phyloP scores from a whole-genome alignment of 306 rosid species.

The Acacia acuminata region DNA sequence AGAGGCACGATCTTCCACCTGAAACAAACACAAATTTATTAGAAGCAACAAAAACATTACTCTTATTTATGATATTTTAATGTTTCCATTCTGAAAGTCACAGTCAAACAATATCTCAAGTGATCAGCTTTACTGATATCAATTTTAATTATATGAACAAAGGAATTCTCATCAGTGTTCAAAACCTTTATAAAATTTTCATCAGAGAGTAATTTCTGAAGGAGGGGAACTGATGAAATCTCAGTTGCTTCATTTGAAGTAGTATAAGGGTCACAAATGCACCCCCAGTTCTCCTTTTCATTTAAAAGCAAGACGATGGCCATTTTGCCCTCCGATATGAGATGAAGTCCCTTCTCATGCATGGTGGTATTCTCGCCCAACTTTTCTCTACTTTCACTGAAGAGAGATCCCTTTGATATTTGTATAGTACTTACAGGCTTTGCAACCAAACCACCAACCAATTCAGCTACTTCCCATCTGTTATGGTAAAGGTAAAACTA shows the following conservation, averaged over 20 bases:
- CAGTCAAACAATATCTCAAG: conserved; percentile 23
- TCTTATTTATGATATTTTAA: conserved; percentile 4
- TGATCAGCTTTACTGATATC: conserved; percentile 29
- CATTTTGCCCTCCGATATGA: conserved; percentile 72
- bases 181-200: conserved; percentile 56
- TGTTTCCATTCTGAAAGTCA: conserved; percentile 17
- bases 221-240: conserved; percentile 31
- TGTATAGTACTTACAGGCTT: conserved; percentile 44
- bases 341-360: conserved; percentile 62
- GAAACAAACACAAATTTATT: conserved; percentile 41
- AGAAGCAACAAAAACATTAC: conserved; percentile 4
- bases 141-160: conserved; percentile 10
- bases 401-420: conserved; percentile 53
- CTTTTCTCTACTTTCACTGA: conserved; percentile 48
- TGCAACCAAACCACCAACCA: conserved; percentile 47
- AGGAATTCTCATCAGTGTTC: conserved; percentile 26
- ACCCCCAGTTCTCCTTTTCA: conserved; percentile 40
- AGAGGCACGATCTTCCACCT: conserved; percentile 62
- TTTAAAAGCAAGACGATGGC: conserved; percentile 68
- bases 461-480: conserved; percentile 72
- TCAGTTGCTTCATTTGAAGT: conserved; percentile 44
- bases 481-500: conserved; percentile 36
- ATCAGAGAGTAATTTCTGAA: conserved; percentile 54
- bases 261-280: conserved; percentile 33
- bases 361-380: conserved; percentile 40